These are phyloP conservation scores for Sporothrix curviconia DNA, from an alignment of 2,329 filamentous ascomycete species.

Conservation along the genomic window DNA sequence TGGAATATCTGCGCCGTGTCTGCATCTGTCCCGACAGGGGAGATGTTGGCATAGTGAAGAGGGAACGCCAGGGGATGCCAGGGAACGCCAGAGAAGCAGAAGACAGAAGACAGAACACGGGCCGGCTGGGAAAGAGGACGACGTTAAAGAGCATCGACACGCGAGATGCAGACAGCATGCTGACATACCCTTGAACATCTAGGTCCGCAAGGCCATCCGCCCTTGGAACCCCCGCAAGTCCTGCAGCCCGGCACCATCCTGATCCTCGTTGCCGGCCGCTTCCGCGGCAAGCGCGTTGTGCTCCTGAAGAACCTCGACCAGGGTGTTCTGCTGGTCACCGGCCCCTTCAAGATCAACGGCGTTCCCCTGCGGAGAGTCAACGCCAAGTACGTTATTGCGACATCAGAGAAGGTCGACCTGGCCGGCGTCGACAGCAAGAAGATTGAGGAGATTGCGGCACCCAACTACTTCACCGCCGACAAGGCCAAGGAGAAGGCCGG, in stretches of 20 bases:
- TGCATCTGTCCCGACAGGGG: too few relatives aligned
- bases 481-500: conserved; percentile 91
- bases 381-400: conserved; percentile 88
- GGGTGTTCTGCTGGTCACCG: conserved; percentile 97
- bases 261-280: conserved; percentile 98
- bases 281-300: conserved; percentile 99
- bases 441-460: conserved; percentile 68
- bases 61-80: too few relatives aligned
- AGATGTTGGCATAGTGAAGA: too few relatives aligned
- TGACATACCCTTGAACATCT: conserved; percentile 29
- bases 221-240: conserved; percentile 80
- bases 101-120: too few relatives aligned
- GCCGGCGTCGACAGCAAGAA: conserved; percentile 83
- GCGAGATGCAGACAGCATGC: neutral
- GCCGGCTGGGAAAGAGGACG: too few relatives aligned
- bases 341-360: conserved; percentile 99
- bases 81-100: too few relatives aligned
- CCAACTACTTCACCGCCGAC: conserved; percentile 94
- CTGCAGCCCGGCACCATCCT: conserved; percentile 94
- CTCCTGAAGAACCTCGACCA: conserved; percentile 97
- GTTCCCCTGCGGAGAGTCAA: conserved; percentile 94
- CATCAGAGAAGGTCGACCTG: conserved; percentile 78
- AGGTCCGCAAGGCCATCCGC: conserved; percentile 93
- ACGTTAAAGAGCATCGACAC: neutral
- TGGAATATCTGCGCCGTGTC: too few relatives aligned